A percentile compares a stretch with the other conserved stretches of the same genome.
Conservation (phyloP, 1,139 yeast species). For the Hyphopichia wangnamkhiaoensis region DNA sequence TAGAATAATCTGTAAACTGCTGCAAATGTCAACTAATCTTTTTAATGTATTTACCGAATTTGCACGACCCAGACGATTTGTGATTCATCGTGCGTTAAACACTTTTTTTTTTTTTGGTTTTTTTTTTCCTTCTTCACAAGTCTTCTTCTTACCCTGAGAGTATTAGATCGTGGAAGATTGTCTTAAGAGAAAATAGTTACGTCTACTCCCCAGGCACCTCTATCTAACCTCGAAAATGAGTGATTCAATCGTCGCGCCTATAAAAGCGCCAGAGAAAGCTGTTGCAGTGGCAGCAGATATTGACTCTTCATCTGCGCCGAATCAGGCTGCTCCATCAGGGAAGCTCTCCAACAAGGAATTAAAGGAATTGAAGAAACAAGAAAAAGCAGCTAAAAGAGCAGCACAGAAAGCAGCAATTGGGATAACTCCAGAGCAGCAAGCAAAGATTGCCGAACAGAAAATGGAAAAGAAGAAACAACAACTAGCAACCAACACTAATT, state of each 20-base stretch:
- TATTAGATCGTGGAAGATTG: too few species aligned
- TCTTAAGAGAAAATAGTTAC: too few species aligned
- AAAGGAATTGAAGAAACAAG: constrained; percentile 83
- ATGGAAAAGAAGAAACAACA: constrained; percentile 38
- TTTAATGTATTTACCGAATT: too few species aligned
- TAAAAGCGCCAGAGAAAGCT: constrained; percentile 6
- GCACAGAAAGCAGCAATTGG: constrained; percentile 60
- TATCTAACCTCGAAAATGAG: not conserved
- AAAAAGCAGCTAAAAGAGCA: constrained; percentile 88
- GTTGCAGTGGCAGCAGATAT: constrained; percentile 7
- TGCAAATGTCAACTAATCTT: too few species aligned
- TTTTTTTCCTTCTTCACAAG: too few species aligned
- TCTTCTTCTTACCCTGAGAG: too few species aligned
- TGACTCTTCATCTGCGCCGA: constrained; percentile 4
- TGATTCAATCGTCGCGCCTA: not conserved
- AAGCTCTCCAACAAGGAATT: constrained; percentile 75
- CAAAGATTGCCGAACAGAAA: constrained; percentile 40
- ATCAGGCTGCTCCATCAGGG: constrained; percentile 12
- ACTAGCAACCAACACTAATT: constrained; percentile 47
- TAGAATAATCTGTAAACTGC: too few species aligned
- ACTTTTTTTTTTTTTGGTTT: too few species aligned
- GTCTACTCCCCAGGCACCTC: too few species aligned
- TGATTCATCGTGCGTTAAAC: too few species aligned
- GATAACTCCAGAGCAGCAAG: constrained; percentile 46
- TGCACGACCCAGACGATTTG: too few species aligned